Conservation (phyloP, 148 eudicot genomes). For the Arbutus unedo region DNA sequence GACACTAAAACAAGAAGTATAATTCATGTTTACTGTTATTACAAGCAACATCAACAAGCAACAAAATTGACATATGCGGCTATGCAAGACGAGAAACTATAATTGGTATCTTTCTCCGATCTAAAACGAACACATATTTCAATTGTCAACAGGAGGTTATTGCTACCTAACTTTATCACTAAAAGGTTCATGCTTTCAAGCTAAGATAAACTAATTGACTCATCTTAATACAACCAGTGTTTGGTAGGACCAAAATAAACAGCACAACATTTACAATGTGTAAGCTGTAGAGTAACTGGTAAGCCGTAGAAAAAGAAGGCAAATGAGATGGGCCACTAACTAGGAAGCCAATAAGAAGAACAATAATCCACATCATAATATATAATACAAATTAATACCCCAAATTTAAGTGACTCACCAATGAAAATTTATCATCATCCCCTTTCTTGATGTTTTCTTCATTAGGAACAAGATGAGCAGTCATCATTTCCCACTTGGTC, state of each 20-base stretch:
- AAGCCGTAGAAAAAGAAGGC: background rate
- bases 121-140: background rate
- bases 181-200: background rate
- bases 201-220: background rate
- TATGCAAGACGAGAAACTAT: background rate
- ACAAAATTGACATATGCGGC: background rate
- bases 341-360: background rate
- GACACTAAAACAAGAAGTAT: background rate
- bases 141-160: background rate
- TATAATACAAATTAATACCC: background rate
- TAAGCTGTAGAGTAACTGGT: background rate
- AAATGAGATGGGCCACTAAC: background rate
- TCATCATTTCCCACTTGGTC: constrained; percentile 99
- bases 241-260: background rate
- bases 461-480: constrained; percentile 78
- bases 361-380: background rate
- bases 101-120: background rate
- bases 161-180: background rate
- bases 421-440: constrained; percentile 75
- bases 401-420: constrained; percentile 48
- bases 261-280: background rate
- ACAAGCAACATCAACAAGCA: background rate
- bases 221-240: constrained; percentile 1
- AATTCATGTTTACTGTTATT: background rate
- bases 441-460: constrained; percentile 80